Evolutionary conservation across 148 eudicot genomes (phyloP), one percentile per base, ranked within the genome.

Genomic region (Fallopia convolvulus): DNA sequence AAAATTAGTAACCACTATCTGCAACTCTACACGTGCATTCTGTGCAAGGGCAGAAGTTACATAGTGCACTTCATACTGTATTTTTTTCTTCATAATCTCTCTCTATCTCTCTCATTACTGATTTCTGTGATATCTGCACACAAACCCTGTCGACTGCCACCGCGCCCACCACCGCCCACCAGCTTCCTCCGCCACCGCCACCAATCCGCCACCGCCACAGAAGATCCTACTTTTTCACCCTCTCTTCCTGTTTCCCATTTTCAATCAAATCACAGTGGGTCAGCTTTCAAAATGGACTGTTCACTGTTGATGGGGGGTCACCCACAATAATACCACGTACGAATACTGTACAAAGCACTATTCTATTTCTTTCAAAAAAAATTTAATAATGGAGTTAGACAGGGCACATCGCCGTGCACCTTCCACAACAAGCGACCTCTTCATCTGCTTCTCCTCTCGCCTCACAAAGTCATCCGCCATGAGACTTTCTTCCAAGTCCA

Each of bases 361-460:
- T 9, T 44, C 47, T 44, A 44, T 26, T 26, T 26, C 30, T 26
- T 26, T 26, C 30, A 26, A 26, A 26, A 26, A 26, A 26, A 26
- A 26, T 0, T 26, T 26, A 18, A 73, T 77, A 78, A 87, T 81
- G 83, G 86, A 87, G 65, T 66, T 82, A 72, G 85, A 83, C 11
- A 79, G 84, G 79, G 82, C 78, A 21, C 87, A 77, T 65, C 79
- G 83, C 77, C 77, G 75, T 21, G 70, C 80, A 44, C 47, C 75
- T 33, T 23, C 81, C 11, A 65, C 78, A 40, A 81, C 84, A 39
- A 81, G 82, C 60, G 88, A 87, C 71, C 87, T 90, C 79, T 89
- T 89, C 80, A 80, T 86, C 72, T 90, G 91, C 79, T 88, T 88
- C 83, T 79, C 86, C 26, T 86, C 89, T 23, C 85, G 84, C 49